Base-by-base conservation (phyloP, 331 rosid genomes). In the Quercus phellos region DNA sequence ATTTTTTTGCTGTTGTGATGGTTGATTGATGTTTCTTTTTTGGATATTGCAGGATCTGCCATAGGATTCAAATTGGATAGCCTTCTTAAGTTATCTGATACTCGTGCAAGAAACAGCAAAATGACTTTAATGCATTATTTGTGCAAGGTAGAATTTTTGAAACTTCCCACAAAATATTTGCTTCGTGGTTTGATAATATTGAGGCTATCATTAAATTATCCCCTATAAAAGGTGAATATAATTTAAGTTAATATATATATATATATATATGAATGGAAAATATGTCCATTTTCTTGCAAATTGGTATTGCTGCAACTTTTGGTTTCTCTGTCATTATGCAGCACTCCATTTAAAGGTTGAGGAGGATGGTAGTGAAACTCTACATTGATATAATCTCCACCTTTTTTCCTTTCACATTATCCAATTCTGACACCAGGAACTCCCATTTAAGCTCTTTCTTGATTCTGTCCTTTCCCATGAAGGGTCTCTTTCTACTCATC, bases 101-200 rank as follows among this genome's bases (percentile, higher is more conserved):
- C 98, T 55, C 98, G 97, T 60, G 99, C 99, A 78, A 94, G 92
- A 88, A 94, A 94, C 86, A 94, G 92, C 90, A 94, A 92, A 84
- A 94, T 94, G 99, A 94, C 99, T 78, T 88, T 94, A 78, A 92
- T 94, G 99, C 99, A 94, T 89, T 92, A 94, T 87, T 82, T 94
- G 89, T 92, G 99, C 83, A 94, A 94, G 99, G 98, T 94, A 87
- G 56, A 68, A 74, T 71, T 74, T 58, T 29, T 55, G 50, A 74
- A 80, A 60, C 66, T 34, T 75, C 32, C 42, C 61, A 59, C 63
- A 61, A 68, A 58, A 70, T 68, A 46, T 74, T 35, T 74, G 22
- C 22, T 2, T 35, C 22, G 24, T 74, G 67, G 53, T 6, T 51
- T 70, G 29, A 29, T 77, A 58, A 80, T 43, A 51, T 73, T 75